Evolutionary conservation across 2,329 filamentous ascomycete species (phyloP).

Genomic region (Aschersonia sp.): DNA sequence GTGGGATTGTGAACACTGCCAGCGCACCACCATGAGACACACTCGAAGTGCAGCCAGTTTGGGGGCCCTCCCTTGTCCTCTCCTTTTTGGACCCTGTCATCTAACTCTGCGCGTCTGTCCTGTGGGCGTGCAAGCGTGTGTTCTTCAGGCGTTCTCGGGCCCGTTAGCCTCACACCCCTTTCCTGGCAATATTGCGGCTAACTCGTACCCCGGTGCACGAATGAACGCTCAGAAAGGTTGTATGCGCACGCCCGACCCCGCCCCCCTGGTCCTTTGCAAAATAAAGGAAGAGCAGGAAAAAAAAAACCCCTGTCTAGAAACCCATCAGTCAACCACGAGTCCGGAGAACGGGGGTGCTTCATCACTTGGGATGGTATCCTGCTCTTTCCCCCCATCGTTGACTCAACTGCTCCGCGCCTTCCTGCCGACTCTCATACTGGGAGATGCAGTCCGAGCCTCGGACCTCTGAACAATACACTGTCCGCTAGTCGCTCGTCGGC

Average conservation of each 20-base stretch:
- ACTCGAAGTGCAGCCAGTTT: not conserved
- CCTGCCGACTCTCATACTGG: not conserved
- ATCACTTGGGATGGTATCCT: conserved; percentile 1
- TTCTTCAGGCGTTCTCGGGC: conserved; percentile 2
- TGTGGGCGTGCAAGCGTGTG: too few species aligned
- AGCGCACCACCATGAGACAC: conserved; percentile 1
- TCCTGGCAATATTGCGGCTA: too few species aligned
- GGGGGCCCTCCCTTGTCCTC: not conserved
- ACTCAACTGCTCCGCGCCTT: conserved; percentile 1
- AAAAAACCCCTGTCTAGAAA: conserved; percentile 1
- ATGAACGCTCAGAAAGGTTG: not conserved
- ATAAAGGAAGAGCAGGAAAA: not conserved
- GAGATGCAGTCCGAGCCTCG: too few species aligned
- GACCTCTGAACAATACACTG: too few species aligned
- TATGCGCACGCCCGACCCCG: conserved; percentile 2
- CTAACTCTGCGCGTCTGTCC: too few species aligned
- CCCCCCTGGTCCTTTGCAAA: conserved; percentile 1
- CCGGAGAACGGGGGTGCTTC: conserved; percentile 1
- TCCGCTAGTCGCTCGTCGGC: too few species aligned
- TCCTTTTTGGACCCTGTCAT: not conserved
- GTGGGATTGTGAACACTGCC: not conserved
- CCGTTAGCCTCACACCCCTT: conserved; percentile 1
- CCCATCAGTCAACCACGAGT: not conserved
- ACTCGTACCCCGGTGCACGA: not conserved
- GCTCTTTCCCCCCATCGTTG: conserved; percentile 2